A percentile compares a stretch with the other conserved stretches of the same genome.
Evolutionary conservation across 2,329 filamentous ascomycete species (phyloP).

Genomic region (Trichoderma gracile): DNA sequence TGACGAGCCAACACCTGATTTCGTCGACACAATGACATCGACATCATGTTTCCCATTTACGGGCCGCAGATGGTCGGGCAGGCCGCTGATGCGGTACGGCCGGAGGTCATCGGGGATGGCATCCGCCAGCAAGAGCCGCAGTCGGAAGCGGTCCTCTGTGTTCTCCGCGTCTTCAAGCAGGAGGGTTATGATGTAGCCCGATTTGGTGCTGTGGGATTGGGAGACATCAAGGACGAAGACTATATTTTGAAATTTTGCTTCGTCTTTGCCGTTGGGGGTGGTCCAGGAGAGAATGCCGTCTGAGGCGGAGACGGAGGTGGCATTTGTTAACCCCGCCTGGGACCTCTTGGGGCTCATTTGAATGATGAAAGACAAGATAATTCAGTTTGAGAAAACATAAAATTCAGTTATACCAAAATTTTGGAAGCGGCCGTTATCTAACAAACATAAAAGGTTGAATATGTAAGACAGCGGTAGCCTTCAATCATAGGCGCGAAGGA

Average conservation of each 20-base stretch:
- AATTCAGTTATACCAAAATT: not conserved
- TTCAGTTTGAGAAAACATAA: not conserved
- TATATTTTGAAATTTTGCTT: constrained; percentile 33
- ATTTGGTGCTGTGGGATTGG: not conserved
- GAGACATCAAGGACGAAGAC: constrained; percentile 33
- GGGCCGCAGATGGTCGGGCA: constrained; percentile 44
- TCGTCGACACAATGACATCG: constrained; percentile 68
- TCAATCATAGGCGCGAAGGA: not conserved
- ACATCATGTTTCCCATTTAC: constrained; percentile 38
- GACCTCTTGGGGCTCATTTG: constrained; percentile 7
- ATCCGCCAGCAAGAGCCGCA: constrained; percentile 36
- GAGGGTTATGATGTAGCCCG: constrained; percentile 38
- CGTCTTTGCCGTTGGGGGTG: constrained; percentile 17
- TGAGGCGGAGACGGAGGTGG: constrained; percentile 31
- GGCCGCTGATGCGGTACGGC: constrained; percentile 38
- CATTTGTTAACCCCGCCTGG: constrained; percentile 20
- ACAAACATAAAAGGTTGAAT: too few relatives aligned
- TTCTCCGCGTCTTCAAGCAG: constrained; percentile 41
- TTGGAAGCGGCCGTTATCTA: not conserved
- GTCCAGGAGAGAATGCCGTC: constrained; percentile 36
- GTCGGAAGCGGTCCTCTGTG: constrained; percentile 32
- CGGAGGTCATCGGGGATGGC: constrained; percentile 41
- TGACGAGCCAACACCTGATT: constrained; percentile 63
- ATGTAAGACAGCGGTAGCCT: not conserved
- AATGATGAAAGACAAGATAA: not conserved